phyloP scores from a whole-genome alignment of 441 rosid species.

The Pelargonium myrrhifolium region DNA sequence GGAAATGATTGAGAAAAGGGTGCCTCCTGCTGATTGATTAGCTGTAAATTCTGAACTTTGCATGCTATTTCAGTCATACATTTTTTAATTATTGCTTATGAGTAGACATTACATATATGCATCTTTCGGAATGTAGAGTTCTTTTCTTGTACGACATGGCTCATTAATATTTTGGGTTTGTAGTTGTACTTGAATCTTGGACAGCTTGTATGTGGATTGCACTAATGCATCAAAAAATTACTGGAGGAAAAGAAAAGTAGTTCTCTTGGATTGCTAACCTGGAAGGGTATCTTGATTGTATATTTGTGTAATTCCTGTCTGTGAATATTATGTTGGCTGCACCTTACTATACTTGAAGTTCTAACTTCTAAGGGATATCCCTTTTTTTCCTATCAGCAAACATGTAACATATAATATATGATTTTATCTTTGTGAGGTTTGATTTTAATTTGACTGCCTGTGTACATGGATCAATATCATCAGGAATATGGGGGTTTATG shows the following conservation, averaged over 20 bases:
- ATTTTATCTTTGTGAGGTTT: slow-evolving; percentile 7
- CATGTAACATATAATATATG: background rate
- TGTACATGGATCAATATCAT: slow-evolving; percentile 42
- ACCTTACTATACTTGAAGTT: background rate
- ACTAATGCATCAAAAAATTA: no score
- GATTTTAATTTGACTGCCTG: slow-evolving; percentile 67
- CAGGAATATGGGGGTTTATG: slow-evolving; percentile 49
- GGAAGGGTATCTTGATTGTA: background rate
- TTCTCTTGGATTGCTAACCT: background rate
- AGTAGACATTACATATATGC: background rate
- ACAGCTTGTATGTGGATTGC: background rate
- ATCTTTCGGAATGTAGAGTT: background rate
- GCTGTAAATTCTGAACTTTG: background rate
- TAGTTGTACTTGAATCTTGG: background rate
- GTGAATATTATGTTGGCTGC: background rate
- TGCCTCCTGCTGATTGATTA: background rate
- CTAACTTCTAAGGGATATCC: slow-evolving; percentile 6
- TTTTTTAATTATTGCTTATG: background rate
- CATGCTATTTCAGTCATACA: background rate
- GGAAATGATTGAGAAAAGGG: background rate
- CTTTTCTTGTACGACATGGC: no score
- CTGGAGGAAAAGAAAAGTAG: background rate
- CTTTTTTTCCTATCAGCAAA: background rate
- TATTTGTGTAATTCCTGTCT: background rate
- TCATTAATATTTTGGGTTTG: background rate